Evolutionary conservation across 768 basidiomycete species (phyloP).

Genomic region (Lactarius tabidus): DNA sequence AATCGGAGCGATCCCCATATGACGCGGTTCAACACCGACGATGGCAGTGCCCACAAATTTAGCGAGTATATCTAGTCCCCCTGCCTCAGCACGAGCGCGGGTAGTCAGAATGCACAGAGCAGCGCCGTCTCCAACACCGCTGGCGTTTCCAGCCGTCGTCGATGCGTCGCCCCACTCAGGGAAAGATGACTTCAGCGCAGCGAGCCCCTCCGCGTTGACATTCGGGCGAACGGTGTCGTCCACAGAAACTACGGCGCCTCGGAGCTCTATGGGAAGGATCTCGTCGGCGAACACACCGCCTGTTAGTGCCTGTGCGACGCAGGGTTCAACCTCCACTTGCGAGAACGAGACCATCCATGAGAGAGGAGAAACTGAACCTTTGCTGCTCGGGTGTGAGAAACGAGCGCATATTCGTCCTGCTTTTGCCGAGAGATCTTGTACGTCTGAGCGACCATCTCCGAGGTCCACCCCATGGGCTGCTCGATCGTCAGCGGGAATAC

Average conservation of each 20-base stretch:
- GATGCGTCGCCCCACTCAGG: slow-evolving; percentile 66
- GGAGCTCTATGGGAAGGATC: slow-evolving; percentile 81
- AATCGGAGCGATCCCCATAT: slow-evolving; percentile 77
- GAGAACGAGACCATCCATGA: slow-evolving; percentile 4
- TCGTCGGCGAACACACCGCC: slow-evolving; percentile 78
- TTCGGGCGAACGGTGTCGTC: slow-evolving; percentile 90
- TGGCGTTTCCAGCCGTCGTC: slow-evolving; percentile 83
- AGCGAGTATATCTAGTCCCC: slow-evolving; percentile 74
- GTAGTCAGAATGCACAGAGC: slow-evolving; percentile 80
- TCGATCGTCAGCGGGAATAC: slow-evolving; percentile 10
- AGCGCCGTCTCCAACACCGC: slow-evolving; percentile 90
- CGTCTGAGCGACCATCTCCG: slow-evolving; percentile 80
- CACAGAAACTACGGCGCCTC: slow-evolving; percentile 57
- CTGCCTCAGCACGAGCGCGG: slow-evolving; percentile 67
- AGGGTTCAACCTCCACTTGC: background rate
- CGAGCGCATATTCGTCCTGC: slow-evolving; percentile 88
- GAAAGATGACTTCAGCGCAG: slow-evolving; percentile 83
- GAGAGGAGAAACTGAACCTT: slow-evolving; percentile 39
- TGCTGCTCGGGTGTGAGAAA: slow-evolving; percentile 79
- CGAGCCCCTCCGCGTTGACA: slow-evolving; percentile 72
- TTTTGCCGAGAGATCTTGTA: slow-evolving; percentile 74
- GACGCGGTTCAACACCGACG: slow-evolving; percentile 73
- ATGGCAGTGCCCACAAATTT: slow-evolving; percentile 79
- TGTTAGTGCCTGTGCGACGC: slow-evolving; percentile 48
- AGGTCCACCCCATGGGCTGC: slow-evolving; percentile 94